Evolutionary conservation across 805 yeast species (phyloP), one percentile per base, ranked within the genome.

Genomic region (Tanozyma kutaoensis): DNA sequence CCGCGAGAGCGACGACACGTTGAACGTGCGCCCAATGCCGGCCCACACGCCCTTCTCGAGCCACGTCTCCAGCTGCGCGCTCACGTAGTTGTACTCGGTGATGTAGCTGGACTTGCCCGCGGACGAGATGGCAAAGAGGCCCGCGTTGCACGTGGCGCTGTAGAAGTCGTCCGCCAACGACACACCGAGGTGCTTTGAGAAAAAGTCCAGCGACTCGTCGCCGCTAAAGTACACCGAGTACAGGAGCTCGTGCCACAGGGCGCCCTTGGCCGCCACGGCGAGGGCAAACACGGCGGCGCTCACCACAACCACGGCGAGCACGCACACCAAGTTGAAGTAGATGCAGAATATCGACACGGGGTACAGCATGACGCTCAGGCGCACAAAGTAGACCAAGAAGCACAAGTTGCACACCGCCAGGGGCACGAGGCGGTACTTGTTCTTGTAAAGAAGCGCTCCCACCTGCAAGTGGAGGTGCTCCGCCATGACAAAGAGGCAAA

Each of bases 41-140:
- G 14, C 22, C 31, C 33, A 33, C 19, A 34, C 18, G 14, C 28
- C 17, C 5, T 24, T 25, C 23, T 72, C 78, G 12, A 76, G 32
- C 69, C 75, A 78, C 1, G 80, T 76, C 10, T 55, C 47, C 8
- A 46, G 43, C n/a, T 69, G 69, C n/a, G 65, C 43, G 0, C 48
- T 43, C 3, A 77, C 52, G 11, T 59, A 43, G 15, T 71, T 54
- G 17, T 67, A 54, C 39, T 77, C 84, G 26, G 69, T 63, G 22
- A 74, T 63, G 44, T 75, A 78, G 35, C 78, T 72, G 17, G 74
- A 69, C 30, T 64, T 67, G 3, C 79, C 75, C 0, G 80, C 75
- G 28, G 76, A 72, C n/a, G 74, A 69, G 22, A 77, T 62, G 11
- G 79, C 70, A 24, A 77, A 55, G 30, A 69, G 55, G 1, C 82